A percentile compares a stretch with the other conserved stretches of the same genome.
phyloP scores from a whole-genome alignment of 139 green algal species.

The Coccomyxa sp. region DNA sequence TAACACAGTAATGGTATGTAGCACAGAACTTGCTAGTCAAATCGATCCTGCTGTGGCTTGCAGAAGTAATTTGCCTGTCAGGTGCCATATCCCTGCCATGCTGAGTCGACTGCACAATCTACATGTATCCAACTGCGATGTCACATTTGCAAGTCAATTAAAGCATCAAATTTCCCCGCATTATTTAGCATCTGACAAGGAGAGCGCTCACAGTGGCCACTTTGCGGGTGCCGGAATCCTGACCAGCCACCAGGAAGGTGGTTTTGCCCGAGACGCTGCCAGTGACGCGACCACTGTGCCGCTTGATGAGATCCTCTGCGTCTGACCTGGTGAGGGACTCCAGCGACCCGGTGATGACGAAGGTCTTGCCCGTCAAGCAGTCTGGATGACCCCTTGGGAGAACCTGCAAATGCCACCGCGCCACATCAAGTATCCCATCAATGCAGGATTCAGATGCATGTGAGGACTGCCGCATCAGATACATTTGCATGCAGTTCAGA shows the following conservation, averaged over 20 bases:
- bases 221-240: slow-evolving; percentile 64
- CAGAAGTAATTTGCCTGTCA: too few relatives aligned
- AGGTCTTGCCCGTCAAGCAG: slow-evolving; percentile 77
- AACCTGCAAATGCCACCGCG: slow-evolving; percentile 27
- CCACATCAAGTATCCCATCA: not conserved
- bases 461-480: not conserved
- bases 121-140: too few relatives aligned
- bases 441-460: not conserved
- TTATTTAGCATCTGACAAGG: not conserved
- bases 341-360: slow-evolving; percentile 87
- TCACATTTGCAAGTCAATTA: too few relatives aligned
- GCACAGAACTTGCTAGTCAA: too few relatives aligned
- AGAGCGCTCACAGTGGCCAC: slow-evolving; percentile 16
- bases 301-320: slow-evolving; percentile 78
- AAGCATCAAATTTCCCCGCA: too few relatives aligned
- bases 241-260: slow-evolving; percentile 75
- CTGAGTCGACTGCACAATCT: too few relatives aligned
- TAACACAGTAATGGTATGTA: not conserved
- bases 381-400: slow-evolving; percentile 75
- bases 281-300: slow-evolving; percentile 73
- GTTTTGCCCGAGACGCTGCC: slow-evolving; percentile 79
- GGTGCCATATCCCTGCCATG: too few relatives aligned
- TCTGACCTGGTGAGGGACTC: slow-evolving; percentile 72
- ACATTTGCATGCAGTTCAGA: not conserved
- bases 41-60: too few relatives aligned